These are phyloP conservation scores for Ocimum tenuiflorum DNA, from an alignment of 257 asterid species.

Conservation along the genomic window DNA sequence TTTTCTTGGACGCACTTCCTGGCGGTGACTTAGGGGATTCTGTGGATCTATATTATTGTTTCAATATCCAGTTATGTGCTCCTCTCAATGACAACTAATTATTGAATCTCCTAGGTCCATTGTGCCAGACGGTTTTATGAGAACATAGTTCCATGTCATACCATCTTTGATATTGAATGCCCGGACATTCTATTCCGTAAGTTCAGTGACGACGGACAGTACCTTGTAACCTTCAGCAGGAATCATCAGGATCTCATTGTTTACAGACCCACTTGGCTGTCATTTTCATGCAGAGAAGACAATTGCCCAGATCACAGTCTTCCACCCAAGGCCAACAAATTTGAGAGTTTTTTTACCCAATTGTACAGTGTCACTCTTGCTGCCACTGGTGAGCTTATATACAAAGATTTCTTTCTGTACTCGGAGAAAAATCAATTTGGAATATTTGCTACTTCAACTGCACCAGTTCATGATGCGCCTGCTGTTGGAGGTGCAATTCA, in stretches of 20 bases:
- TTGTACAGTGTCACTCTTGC: conserved; percentile 68
- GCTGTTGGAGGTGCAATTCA: conserved; percentile 81
- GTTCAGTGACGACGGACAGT: conserved; percentile 94
- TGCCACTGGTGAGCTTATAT: conserved; percentile 75
- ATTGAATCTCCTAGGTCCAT: conserved; percentile 40
- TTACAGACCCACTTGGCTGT: conserved; percentile 88
- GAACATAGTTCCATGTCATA: conserved; percentile 83
- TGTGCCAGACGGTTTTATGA: conserved; percentile 79
- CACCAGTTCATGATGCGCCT: conserved; percentile 79
- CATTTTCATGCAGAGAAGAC: conserved; percentile 71
- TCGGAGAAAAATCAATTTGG: conserved; percentile 66
- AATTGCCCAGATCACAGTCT: conserved; percentile 55
- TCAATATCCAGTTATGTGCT: neutral
- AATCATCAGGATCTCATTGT: conserved; percentile 84
- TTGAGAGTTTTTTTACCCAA: conserved; percentile 84
- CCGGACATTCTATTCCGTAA: conserved; percentile 90
- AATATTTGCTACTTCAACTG: conserved; percentile 87
- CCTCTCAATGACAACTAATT: conserved; percentile 15
- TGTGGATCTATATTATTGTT: conserved; percentile 8
- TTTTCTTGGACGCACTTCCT: neutral
- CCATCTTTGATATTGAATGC: conserved; percentile 77
- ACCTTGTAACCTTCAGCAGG: conserved; percentile 86
- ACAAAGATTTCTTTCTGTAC: conserved; percentile 94
- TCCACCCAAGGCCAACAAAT: conserved; percentile 77
- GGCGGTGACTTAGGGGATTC: neutral